Evolutionary conservation across 140 eudicot species (phyloP).

Genomic region (Bidens hawaiensis): DNA sequence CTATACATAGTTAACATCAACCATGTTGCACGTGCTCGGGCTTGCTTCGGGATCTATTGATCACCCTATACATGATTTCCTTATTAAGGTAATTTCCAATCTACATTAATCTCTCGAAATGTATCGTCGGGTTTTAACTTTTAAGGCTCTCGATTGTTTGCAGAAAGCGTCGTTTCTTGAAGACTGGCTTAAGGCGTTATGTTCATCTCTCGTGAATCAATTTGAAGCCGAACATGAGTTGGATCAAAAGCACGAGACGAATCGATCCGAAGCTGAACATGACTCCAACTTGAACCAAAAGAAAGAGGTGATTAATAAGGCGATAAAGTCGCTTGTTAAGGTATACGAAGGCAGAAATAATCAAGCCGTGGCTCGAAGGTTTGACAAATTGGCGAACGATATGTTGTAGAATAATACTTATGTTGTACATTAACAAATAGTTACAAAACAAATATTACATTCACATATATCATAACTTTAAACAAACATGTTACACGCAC

Average conservation of each 20-base stretch:
- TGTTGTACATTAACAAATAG: neutral
- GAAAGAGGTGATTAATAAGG: conserved; percentile 50
- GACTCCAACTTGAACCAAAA: conserved; percentile 43
- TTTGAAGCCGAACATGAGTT: conserved; percentile 32
- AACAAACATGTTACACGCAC: conserved; percentile 11
- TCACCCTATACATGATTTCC: conserved; percentile 50
- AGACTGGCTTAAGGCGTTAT: conserved; percentile 57
- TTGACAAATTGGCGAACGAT: conserved; percentile 32
- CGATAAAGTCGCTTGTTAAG: conserved; percentile 56
- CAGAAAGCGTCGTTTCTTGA: conserved; percentile 81
- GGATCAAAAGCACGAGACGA: conserved; percentile 55
- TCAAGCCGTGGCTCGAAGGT: conserved; percentile 43
- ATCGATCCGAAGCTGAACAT: conserved; percentile 36
- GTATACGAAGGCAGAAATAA: conserved; percentile 45
- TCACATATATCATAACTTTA: conserved; percentile 6
- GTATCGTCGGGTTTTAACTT: conserved; percentile 2
- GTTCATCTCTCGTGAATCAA: conserved; percentile 52
- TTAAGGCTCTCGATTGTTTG: neutral
- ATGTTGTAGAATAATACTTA: neutral
- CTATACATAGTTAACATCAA: conserved; percentile 74
- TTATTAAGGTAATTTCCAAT: conserved; percentile 50
- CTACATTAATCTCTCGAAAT: neutral
- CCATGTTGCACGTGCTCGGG: conserved; percentile 83
- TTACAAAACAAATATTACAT: neutral
- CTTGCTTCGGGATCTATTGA: conserved; percentile 56